A percentile compares a stretch with the other conserved stretches of the same genome.
Conservation (phyloP, 768 basidiomycete genomes). For the Termitomyces sp. region DNA sequence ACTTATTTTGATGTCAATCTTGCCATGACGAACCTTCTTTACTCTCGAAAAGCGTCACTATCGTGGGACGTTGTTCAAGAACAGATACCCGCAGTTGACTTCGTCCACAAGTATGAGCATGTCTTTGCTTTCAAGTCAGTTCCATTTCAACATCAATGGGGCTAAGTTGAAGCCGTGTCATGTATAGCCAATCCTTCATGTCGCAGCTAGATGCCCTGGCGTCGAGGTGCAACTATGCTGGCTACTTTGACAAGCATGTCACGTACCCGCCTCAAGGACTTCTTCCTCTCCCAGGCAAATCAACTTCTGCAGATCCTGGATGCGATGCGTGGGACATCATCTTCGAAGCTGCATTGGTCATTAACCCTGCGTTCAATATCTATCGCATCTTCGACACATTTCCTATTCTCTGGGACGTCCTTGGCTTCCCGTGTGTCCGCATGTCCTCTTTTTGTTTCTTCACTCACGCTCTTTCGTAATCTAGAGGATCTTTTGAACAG, state of each 20-base stretch:
- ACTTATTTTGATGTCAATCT: not conserved
- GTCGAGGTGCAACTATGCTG: slow-evolving; percentile 53
- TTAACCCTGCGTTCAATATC: slow-evolving; percentile 75
- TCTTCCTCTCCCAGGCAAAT: slow-evolving; percentile 65
- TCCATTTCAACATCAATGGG: not conserved
- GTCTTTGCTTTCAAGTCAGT: slow-evolving; percentile 72
- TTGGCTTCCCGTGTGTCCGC: slow-evolving; percentile 65
- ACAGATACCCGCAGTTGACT: slow-evolving; percentile 68
- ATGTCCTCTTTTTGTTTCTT: not conserved
- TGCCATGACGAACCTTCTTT: not conserved
- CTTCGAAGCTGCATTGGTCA: slow-evolving; percentile 50
- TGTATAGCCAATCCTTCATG: slow-evolving; percentile 56
- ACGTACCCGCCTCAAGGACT: slow-evolving; percentile 64
- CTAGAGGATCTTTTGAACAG: slow-evolving; percentile 53
- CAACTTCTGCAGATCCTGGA: slow-evolving; percentile 36
- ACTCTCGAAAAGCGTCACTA: slow-evolving; percentile 37
- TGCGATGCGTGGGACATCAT: slow-evolving; percentile 70
- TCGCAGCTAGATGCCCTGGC: slow-evolving; percentile 49
- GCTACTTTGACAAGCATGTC: slow-evolving; percentile 56
- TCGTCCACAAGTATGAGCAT: slow-evolving; percentile 67
- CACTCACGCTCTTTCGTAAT: not conserved
- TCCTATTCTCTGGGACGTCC: slow-evolving; percentile 74
- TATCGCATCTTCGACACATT: slow-evolving; percentile 77
- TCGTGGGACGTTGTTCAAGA: slow-evolving; percentile 62
- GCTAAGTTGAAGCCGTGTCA: not conserved